A percentile compares a stretch with the other conserved stretches of the same genome.
These are phyloP conservation scores for Chlamydomonas sphaeroides DNA, from an alignment of 139 green algal genomes.

Conservation along the genomic window DNA sequence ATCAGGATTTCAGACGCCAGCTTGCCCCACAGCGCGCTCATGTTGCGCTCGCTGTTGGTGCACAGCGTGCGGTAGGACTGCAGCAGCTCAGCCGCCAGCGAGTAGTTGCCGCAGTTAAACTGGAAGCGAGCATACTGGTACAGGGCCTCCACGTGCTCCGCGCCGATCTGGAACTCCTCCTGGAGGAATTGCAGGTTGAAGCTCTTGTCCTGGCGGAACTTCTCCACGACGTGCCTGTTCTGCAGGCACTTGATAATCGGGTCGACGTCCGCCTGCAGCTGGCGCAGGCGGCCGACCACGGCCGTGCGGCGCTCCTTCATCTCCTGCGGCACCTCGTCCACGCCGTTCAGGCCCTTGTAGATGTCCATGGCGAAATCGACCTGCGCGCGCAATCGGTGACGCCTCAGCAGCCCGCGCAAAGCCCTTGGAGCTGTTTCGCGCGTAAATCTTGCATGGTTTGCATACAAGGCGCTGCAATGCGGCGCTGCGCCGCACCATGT, in stretches of 20 bases:
- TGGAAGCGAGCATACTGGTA: slow-evolving; percentile 98
- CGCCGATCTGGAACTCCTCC: slow-evolving; percentile 84
- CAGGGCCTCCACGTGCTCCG: slow-evolving; percentile 95
- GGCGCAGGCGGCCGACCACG: slow-evolving; percentile 74
- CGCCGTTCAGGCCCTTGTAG: slow-evolving; percentile 83
- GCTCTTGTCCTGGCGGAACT: slow-evolving; percentile 89
- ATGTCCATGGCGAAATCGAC: slow-evolving; percentile 96
- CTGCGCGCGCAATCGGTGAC: slow-evolving; percentile 30
- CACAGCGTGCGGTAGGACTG: slow-evolving; percentile 93
- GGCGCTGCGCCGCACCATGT: slow-evolving; percentile 95
- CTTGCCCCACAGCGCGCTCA: slow-evolving; percentile 96
- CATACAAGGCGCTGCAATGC: too few species aligned
- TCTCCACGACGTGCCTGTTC: slow-evolving; percentile 88
- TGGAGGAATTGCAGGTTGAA: slow-evolving; percentile 93
- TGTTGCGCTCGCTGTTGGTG: slow-evolving; percentile 82
- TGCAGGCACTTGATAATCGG: slow-evolving; percentile 93
- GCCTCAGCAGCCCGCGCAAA: too few species aligned
- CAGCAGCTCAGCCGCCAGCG: slow-evolving; percentile 87
- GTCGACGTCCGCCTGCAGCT: slow-evolving; percentile 82
- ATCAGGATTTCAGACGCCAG: slow-evolving; percentile 95
- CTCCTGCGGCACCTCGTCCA: slow-evolving; percentile 61
- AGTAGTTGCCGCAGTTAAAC: slow-evolving; percentile 99
- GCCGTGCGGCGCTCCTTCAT: slow-evolving; percentile 70
- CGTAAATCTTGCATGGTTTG: too few species aligned
- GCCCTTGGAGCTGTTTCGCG: too few species aligned